Percentiles rank a stretch among this genome's conserved stretches.
phyloP scores from a whole-genome alignment of 2,329 filamentous ascomycete species.

The Diaporthe humulicola region DNA sequence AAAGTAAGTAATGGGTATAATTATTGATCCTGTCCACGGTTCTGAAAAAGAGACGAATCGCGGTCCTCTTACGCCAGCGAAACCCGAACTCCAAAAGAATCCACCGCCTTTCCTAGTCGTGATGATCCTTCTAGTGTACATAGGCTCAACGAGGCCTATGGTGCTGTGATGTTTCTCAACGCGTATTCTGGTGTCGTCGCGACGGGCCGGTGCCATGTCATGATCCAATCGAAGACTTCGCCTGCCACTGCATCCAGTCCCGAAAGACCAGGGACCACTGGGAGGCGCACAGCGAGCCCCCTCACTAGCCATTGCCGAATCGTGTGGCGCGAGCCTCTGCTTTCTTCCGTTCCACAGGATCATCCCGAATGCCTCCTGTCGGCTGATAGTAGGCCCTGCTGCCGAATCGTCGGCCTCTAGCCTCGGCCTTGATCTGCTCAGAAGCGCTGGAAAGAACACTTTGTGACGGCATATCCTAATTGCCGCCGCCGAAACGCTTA shows the following conservation, averaged over 20 bases:
- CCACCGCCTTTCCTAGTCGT: conserved; percentile 10
- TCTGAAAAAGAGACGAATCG: conserved; percentile 14
- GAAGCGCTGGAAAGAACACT: conserved; percentile 10
- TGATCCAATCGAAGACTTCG: not conserved
- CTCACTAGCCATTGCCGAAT: conserved; percentile 50
- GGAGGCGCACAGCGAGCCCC: not conserved
- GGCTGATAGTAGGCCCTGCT: conserved; percentile 29
- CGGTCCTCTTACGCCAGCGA: conserved; percentile 31
- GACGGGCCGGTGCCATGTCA: not conserved
- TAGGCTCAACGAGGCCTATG: conserved; percentile 1
- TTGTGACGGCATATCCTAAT: conserved; percentile 33
- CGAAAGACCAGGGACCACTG: not conserved
- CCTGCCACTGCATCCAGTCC: not conserved
- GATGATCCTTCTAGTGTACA: conserved; percentile 33
- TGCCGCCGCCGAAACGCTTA: conserved; percentile 58
- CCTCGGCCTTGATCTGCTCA: conserved; percentile 32
- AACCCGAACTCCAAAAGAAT: not conserved
- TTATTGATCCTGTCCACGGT: conserved; percentile 34
- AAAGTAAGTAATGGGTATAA: conserved; percentile 32
- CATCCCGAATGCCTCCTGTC: conserved; percentile 55
- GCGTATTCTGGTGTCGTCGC: not conserved
- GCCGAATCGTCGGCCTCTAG: conserved; percentile 32
- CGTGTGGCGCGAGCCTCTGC: conserved; percentile 67
- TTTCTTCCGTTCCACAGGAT: conserved; percentile 69
- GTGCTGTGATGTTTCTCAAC: not conserved